These are phyloP conservation scores for Eragrostis curvula DNA, from an alignment of 176 grass and related monocot species.

Conservation along the genomic window DNA sequence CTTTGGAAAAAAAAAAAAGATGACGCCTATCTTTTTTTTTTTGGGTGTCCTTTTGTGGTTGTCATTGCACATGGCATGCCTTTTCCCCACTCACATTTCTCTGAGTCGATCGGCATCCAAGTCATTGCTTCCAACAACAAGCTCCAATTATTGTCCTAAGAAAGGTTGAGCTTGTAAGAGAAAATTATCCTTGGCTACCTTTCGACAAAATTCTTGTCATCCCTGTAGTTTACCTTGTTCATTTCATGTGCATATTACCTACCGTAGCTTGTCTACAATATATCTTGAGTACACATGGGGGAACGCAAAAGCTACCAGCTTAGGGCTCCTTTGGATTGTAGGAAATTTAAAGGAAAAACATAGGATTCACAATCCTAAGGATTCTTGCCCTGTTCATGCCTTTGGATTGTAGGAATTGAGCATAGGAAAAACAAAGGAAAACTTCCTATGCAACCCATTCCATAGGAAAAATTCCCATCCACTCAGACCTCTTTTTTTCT, in stretches of 20 bases:
- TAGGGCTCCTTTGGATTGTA: too few species aligned
- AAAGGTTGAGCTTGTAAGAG: slow-evolving; percentile 26
- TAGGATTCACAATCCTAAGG: too few species aligned
- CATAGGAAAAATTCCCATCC: too few species aligned
- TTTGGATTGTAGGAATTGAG: too few species aligned
- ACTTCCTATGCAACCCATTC: too few species aligned
- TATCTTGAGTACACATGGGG: not conserved
- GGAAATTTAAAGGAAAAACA: too few species aligned
- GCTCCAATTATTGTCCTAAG: slow-evolving; percentile 50
- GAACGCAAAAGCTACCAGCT: not conserved
- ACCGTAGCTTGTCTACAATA: slow-evolving; percentile 1
- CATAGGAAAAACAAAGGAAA: too few species aligned
- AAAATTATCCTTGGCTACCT: not conserved
- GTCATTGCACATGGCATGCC: slow-evolving; percentile 55
- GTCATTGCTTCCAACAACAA: slow-evolving; percentile 42
- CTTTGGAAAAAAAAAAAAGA: not conserved
- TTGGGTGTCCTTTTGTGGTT: slow-evolving; percentile 36
- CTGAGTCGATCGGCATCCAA: slow-evolving; percentile 19
- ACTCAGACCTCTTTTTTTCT: too few species aligned
- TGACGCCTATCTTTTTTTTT: not conserved
- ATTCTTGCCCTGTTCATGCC: too few species aligned
- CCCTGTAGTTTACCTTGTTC: slow-evolving; percentile 6
- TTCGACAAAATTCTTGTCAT: slow-evolving; percentile 12
- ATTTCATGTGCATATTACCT: not conserved
- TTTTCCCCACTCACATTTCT: slow-evolving; percentile 1